These are phyloP conservation scores for Esteya vermicola DNA, from an alignment of 2,329 filamentous ascomycete species.

Conservation along the genomic window DNA sequence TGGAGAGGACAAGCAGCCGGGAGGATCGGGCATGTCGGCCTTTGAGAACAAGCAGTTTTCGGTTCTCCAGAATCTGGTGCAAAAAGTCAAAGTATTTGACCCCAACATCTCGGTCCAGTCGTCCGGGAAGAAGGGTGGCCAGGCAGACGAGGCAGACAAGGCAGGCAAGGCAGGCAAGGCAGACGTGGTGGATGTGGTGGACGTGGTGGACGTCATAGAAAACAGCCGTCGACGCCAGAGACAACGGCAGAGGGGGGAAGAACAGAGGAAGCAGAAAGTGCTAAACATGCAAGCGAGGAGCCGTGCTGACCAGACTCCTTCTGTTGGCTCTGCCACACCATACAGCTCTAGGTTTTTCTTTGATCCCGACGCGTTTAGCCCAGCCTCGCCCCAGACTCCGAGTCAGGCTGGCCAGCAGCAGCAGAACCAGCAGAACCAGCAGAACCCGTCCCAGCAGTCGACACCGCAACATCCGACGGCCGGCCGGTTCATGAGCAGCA, in stretches of 20 bases:
- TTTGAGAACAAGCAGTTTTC: constrained; percentile 12
- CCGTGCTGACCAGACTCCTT: constrained; percentile 10
- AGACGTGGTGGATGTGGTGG: neutral
- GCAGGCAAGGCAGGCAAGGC: neutral
- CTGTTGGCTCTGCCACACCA: too few relatives aligned
- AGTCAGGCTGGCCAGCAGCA: too few relatives aligned
- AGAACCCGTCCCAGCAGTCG: constrained; percentile 22
- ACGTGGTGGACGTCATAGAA: too few relatives aligned
- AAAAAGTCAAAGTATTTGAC: constrained; percentile 1
- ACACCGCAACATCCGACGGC: constrained; percentile 17
- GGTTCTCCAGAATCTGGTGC: constrained; percentile 8
- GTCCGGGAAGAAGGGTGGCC: too few relatives aligned
- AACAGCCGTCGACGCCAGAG: too few relatives aligned
- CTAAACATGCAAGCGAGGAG: neutral
- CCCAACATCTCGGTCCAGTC: constrained; percentile 1
- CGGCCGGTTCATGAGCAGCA: constrained; percentile 29
- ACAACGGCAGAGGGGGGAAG: neutral
- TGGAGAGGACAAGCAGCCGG: constrained; percentile 1
- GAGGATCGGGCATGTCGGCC: constrained; percentile 5
- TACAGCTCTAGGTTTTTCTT: constrained; percentile 40
- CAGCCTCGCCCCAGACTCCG: neutral
- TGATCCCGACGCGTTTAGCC: constrained; percentile 11
- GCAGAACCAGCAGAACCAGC: too few relatives aligned
- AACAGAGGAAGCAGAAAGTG: too few relatives aligned
- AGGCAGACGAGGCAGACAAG: neutral